phyloP scores from a whole-genome alignment of 176 grass and related monocot genomes.

The Urochloa ruziziensis region DNA sequence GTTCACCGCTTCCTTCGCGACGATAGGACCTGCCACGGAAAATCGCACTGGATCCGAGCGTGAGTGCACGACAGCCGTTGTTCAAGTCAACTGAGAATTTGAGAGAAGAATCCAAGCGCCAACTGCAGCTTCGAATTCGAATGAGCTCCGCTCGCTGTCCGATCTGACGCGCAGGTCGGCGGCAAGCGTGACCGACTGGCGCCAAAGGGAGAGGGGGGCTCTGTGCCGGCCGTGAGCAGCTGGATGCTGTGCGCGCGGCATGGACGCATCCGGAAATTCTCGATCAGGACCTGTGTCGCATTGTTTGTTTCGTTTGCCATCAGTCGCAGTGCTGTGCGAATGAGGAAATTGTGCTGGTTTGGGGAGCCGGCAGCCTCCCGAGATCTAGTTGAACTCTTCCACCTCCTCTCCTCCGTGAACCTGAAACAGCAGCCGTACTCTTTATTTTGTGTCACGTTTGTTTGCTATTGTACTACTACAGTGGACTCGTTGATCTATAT shows the following conservation, averaged over 20 bases:
- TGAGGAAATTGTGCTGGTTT: neutral
- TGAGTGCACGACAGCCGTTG: neutral
- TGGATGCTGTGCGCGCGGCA: neutral
- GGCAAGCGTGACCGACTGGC: neutral
- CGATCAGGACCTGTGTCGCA: neutral
- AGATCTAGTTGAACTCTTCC: conserved; percentile 23
- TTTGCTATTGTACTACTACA: no score
- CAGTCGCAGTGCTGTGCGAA: neutral
- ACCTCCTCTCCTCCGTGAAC: neutral
- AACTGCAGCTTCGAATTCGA: neutral
- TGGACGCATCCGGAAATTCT: neutral
- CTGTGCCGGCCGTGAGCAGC: neutral
- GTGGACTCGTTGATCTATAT: no score
- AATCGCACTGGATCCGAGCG: neutral
- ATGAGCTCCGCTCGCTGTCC: neutral
- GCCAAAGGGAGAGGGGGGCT: neutral
- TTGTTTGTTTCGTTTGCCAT: neutral
- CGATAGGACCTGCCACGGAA: neutral
- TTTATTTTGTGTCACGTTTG: neutral
- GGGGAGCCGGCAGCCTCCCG: neutral
- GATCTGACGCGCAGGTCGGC: neutral
- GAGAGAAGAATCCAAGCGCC: neutral
- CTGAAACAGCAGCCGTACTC: neutral
- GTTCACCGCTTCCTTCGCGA: neutral
- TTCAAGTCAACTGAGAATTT: neutral